Conservation (phyloP, 2,329 filamentous ascomycete species). For the Zelopaecilomyces penicillatus region DNA sequence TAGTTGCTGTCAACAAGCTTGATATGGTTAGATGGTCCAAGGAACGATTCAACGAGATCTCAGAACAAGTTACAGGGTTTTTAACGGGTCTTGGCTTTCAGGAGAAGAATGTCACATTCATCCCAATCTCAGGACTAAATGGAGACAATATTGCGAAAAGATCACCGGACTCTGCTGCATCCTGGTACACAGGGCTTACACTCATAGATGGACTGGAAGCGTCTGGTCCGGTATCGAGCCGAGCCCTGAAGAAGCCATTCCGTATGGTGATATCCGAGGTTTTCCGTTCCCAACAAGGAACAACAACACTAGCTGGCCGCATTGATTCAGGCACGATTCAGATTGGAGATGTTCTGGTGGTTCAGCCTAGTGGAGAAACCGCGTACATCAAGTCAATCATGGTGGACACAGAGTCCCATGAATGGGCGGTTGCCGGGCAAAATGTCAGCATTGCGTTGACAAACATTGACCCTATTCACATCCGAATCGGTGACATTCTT, state of each 20-base stretch:
- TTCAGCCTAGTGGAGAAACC: conserved; percentile 73
- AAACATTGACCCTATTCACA: conserved; percentile 75
- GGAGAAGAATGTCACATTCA: conserved; percentile 70
- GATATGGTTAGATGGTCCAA: conserved; percentile 79
- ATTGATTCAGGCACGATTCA: conserved; percentile 80
- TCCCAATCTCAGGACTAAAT: conserved; percentile 81
- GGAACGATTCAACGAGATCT: conserved; percentile 76
- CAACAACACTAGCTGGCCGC: conserved; percentile 76
- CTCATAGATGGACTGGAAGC: conserved; percentile 77
- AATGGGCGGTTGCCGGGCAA: conserved; percentile 91
- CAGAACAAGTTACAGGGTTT: conserved; percentile 74
- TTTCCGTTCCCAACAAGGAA: conserved; percentile 72
- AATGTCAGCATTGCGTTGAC: conserved; percentile 76
- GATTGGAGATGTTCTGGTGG: conserved; percentile 68
- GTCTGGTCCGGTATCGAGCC: conserved; percentile 59
- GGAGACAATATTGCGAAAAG: conserved; percentile 74
- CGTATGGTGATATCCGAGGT: conserved; percentile 84
- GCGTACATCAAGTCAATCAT: conserved; percentile 77
- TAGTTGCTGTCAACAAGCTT: conserved; percentile 93
- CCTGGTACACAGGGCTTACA: conserved; percentile 76
- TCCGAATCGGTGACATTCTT: conserved; percentile 79
- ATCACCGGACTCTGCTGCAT: conserved; percentile 45
- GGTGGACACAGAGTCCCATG: conserved; percentile 60
- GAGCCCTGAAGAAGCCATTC: conserved; percentile 68
- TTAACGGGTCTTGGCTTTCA: conserved; percentile 75